Conservation (phyloP, 495 filamentous ascomycete species). For the Penicillium tannophilum region DNA sequence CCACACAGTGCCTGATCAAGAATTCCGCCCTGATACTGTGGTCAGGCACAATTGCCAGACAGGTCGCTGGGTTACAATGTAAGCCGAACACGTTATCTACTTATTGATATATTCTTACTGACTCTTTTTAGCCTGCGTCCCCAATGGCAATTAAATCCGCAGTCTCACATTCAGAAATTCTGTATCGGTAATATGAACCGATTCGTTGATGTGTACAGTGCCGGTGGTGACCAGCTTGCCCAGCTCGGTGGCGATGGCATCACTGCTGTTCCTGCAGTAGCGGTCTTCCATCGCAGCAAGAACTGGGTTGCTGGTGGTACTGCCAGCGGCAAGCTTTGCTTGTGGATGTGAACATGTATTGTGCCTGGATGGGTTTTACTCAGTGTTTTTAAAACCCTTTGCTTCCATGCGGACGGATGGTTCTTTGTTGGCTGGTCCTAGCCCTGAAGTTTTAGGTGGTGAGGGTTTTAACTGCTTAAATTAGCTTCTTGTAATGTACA, state of each 20-base stretch:
- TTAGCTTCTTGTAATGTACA: neutral
- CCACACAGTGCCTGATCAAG: slow-evolving; percentile 55
- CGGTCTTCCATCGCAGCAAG: slow-evolving; percentile 81
- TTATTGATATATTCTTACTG: neutral
- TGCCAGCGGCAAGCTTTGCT: slow-evolving; percentile 85
- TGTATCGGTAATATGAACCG: slow-evolving; percentile 98
- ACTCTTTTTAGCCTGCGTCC: slow-evolving; percentile 73
- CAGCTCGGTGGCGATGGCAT: slow-evolving; percentile 88
- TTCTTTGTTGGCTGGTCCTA: neutral
- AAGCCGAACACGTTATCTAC: slow-evolving; percentile 23
- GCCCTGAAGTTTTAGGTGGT: neutral
- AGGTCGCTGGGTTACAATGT: slow-evolving; percentile 77
- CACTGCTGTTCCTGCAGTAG: slow-evolving; percentile 90
- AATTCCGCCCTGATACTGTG: slow-evolving; percentile 67
- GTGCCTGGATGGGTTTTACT: neutral
- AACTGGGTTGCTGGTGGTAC: slow-evolving; percentile 95
- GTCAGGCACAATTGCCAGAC: slow-evolving; percentile 96
- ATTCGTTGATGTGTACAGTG: slow-evolving; percentile 87
- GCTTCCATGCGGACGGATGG: neutral
- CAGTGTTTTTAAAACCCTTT: neutral
- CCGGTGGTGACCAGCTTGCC: slow-evolving; percentile 81
- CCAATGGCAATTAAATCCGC: slow-evolving; percentile 84
- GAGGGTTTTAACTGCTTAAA: neutral
- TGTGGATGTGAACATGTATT: slow-evolving; percentile 72
- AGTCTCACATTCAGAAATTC: slow-evolving; percentile 78